phyloP scores from a whole-genome alignment of 495 filamentous ascomycete species.

The Neurospora sp. region DNA sequence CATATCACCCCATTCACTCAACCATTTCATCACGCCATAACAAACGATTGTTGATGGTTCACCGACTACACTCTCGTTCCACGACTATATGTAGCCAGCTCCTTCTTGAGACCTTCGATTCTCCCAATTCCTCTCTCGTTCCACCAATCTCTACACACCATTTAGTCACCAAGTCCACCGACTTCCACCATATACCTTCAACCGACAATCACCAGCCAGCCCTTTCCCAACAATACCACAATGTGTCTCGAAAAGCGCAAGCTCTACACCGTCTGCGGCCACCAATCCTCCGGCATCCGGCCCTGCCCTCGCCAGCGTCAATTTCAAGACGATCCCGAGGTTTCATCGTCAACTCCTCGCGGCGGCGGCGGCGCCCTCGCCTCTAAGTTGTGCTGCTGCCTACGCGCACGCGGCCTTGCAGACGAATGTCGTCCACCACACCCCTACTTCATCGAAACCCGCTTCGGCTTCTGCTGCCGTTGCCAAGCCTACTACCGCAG shows the following conservation, averaged over 20 bases:
- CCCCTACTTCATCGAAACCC: not conserved
- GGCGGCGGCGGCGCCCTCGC: not conserved
- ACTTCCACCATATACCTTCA: not conserved
- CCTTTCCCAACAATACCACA: not conserved
- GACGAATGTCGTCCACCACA: not conserved
- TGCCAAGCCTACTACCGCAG: not conserved
- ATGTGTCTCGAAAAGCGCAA: not conserved
- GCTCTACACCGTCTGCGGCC: not conserved
- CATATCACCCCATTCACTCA: not conserved
- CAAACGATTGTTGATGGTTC: not conserved
- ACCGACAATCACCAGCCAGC: not conserved
- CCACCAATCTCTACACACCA: not conserved
- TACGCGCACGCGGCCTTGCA: not conserved
- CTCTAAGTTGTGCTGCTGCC: not conserved
- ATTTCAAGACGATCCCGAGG: not conserved
- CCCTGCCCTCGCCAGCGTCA: not conserved
- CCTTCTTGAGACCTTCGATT: not conserved
- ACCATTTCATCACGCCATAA: not conserved
- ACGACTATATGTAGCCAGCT: not conserved
- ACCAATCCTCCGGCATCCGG: not conserved
- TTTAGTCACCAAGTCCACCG: not conserved
- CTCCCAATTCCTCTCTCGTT: not conserved
- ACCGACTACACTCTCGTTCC: fast-evolving
- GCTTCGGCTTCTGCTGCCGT: not conserved
- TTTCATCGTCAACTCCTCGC: not conserved